These are phyloP conservation scores for Amphirosellinia nigrospora DNA, from an alignment of 495 filamentous ascomycete species.

Conservation along the genomic window DNA sequence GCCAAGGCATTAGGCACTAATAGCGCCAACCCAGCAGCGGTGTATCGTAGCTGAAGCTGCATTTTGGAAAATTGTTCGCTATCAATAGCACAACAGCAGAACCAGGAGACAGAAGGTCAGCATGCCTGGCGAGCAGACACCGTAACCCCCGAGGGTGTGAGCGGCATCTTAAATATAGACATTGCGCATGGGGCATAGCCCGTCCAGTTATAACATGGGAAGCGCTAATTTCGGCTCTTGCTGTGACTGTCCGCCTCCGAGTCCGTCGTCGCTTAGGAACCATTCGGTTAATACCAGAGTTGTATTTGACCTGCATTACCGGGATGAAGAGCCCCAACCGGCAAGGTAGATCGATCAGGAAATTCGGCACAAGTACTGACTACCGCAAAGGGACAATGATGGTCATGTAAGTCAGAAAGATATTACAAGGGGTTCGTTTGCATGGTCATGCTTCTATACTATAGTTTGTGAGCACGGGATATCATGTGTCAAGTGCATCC, in stretches of 20 bases:
- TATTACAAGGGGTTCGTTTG: too few relatives aligned
- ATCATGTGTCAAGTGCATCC: too few relatives aligned
- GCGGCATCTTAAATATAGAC: slow-evolving; percentile 1
- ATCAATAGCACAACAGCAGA: background rate
- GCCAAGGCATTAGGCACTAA: slow-evolving; percentile 48
- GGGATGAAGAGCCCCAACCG: background rate
- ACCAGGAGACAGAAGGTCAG: background rate
- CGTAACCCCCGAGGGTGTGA: background rate
- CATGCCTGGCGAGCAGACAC: background rate
- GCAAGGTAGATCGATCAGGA: slow-evolving; percentile 2
- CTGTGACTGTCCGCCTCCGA: background rate
- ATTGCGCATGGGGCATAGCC: background rate
- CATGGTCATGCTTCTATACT: too few relatives aligned
- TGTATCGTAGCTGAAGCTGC: slow-evolving; percentile 36
- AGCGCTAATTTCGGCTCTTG: background rate
- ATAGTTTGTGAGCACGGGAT: too few relatives aligned
- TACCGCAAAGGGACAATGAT: slow-evolving; percentile 8
- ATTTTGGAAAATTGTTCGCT: slow-evolving; percentile 17
- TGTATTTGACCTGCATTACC: slow-evolving; percentile 13
- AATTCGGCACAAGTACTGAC: background rate
- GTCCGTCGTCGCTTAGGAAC: background rate
- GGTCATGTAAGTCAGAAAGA: background rate
- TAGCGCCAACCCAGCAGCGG: slow-evolving; percentile 49
- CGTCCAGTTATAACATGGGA: background rate
- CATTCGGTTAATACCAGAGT: slow-evolving; percentile 18